These are phyloP conservation scores for Suillus bovinus DNA, from an alignment of 768 basidiomycete species.

Conservation along the genomic window DNA sequence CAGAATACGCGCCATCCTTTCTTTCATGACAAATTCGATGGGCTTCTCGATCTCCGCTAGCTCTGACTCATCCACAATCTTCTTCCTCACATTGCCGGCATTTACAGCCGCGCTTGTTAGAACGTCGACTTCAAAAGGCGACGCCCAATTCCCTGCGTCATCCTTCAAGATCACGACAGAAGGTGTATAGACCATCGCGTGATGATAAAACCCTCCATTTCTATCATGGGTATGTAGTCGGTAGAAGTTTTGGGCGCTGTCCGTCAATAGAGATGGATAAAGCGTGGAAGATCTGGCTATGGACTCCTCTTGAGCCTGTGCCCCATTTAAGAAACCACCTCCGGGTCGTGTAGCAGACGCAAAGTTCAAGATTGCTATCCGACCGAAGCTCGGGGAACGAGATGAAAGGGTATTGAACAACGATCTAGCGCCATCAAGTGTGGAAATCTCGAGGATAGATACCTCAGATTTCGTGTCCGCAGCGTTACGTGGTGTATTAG, in stretches of 20 bases:
- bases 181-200: slow-evolving; percentile 78
- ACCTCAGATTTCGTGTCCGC: slow-evolving; percentile 29
- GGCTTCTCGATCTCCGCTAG: slow-evolving; percentile 26
- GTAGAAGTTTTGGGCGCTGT: slow-evolving; percentile 61
- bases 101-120: slow-evolving; percentile 78
- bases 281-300: slow-evolving; percentile 76
- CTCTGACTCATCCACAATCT: slow-evolving; percentile 11
- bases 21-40: slow-evolving; percentile 61
- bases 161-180: slow-evolving; percentile 60
- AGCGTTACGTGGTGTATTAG: slow-evolving; percentile 11
- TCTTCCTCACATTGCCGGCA: slow-evolving; percentile 49
- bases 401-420: slow-evolving; percentile 26
- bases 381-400: slow-evolving; percentile 21
- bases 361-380: slow-evolving; percentile 71
- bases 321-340: slow-evolving; percentile 72
- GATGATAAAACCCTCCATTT: slow-evolving; percentile 65
- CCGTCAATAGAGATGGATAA: slow-evolving; percentile 59
- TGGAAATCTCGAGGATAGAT: slow-evolving; percentile 60
- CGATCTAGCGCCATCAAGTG: slow-evolving; percentile 58
- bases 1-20: slow-evolving; percentile 70
- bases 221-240: slow-evolving; percentile 49
- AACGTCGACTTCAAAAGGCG: slow-evolving; percentile 63
- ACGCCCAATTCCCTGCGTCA: slow-evolving; percentile 56
- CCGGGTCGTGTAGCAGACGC: slow-evolving; percentile 76
- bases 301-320: slow-evolving; percentile 80